These are phyloP conservation scores for Podospora anserina DNA, from an alignment of 495 filamentous ascomycete species.

Conservation along the genomic window DNA sequence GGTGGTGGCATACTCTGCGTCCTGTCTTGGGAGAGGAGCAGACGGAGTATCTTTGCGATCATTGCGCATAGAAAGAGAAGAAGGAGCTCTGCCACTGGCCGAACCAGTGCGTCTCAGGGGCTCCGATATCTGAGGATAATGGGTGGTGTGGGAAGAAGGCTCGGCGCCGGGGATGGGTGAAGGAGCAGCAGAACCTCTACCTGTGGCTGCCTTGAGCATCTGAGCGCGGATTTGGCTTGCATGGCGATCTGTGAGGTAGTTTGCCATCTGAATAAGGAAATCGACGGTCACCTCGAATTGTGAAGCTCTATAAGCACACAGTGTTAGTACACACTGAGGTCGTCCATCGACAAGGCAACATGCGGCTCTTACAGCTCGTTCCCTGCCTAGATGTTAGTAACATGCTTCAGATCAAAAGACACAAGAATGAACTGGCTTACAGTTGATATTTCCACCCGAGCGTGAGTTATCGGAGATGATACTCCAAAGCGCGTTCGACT, in stretches of 20 bases:
- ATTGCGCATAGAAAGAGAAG: slow-evolving; percentile 59
- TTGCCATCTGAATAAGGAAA: slow-evolving; percentile 89
- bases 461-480: slow-evolving; percentile 75
- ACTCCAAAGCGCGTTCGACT: slow-evolving; percentile 88
- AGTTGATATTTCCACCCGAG: slow-evolving; percentile 65
- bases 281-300: slow-evolving; percentile 67
- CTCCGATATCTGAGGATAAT: slow-evolving; percentile 32
- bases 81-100: slow-evolving; percentile 56
- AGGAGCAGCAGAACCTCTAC: slow-evolving; percentile 49
- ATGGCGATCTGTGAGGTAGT: slow-evolving; percentile 92
- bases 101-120: slow-evolving; percentile 58
- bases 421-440: slow-evolving; percentile 49
- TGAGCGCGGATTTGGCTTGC: slow-evolving; percentile 84
- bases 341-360: neutral
- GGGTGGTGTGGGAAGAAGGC: slow-evolving; percentile 43
- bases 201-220: slow-evolving; percentile 67
- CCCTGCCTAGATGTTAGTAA: slow-evolving; percentile 58
- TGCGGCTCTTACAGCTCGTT: slow-evolving; percentile 62
- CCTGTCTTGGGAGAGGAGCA: slow-evolving; percentile 50
- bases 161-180: slow-evolving; percentile 53
- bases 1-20: slow-evolving; percentile 19
- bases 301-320: slow-evolving; percentile 39
- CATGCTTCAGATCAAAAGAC: slow-evolving; percentile 19
- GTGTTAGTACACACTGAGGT: slow-evolving; percentile 15
- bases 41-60: slow-evolving; percentile 39